These are phyloP conservation scores for Diphasiastrum complanatum DNA, from an alignment of 83 land plant species.

Conservation along the genomic window DNA sequence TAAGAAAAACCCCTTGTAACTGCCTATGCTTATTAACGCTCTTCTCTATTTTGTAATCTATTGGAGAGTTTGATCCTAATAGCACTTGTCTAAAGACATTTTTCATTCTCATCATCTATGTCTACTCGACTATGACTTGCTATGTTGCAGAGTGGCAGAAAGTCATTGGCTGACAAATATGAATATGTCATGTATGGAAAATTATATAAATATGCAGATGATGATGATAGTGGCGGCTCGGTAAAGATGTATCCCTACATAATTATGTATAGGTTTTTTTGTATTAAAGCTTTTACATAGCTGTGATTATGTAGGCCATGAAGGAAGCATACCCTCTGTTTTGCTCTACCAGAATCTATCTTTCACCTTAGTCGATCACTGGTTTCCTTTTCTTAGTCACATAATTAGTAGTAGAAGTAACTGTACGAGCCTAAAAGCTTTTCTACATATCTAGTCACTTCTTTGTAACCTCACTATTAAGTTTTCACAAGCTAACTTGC, in stretches of 20 bases:
- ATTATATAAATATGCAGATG: slow-evolving; percentile 32
- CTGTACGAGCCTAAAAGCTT: no score
- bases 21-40: no score
- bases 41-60: no score
- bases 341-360: no score
- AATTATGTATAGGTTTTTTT: background rate
- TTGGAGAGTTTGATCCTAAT: no score
- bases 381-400: no score
- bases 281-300: background rate
- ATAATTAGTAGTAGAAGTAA: no score
- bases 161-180: slow-evolving; percentile 37
- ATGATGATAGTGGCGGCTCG: slow-evolving; percentile 11
- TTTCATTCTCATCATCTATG: no score
- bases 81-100: no score
- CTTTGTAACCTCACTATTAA: background rate
- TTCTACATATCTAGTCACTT: no score
- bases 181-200: slow-evolving; percentile 43
- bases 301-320: background rate
- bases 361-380: no score
- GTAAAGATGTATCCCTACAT: slow-evolving; percentile 7
- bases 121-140: background rate
- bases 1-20: background rate
- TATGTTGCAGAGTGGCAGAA: slow-evolving; percentile 21
- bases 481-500: background rate
- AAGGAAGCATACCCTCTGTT: background rate